These are phyloP conservation scores for Themeda triandra DNA, from an alignment of 176 grass and related monocot species.

Conservation along the genomic window DNA sequence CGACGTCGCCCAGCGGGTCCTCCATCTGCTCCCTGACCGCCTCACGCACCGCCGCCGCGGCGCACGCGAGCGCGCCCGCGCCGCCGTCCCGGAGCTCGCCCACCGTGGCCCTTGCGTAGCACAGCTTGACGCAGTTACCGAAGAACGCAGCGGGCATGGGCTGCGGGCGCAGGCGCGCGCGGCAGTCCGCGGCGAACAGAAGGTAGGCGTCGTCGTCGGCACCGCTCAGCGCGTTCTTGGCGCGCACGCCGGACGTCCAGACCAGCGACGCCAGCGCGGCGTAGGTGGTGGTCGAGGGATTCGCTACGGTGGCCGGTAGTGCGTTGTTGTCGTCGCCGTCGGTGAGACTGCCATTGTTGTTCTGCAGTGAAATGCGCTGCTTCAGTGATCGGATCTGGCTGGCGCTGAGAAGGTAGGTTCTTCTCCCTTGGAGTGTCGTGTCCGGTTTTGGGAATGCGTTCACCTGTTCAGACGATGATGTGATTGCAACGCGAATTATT, in stretches of 20 bases:
- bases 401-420: slow-evolving; percentile 21
- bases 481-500: neutral
- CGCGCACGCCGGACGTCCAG: slow-evolving; percentile 33
- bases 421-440: neutral
- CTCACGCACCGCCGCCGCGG: neutral
- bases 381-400: slow-evolving; percentile 29
- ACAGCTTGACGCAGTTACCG: slow-evolving; percentile 30
- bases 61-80: neutral
- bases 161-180: slow-evolving; percentile 25
- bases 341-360: neutral
- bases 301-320: no score
- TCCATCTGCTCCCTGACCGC: slow-evolving; percentile 14
- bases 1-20: neutral
- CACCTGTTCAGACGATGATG: neutral
- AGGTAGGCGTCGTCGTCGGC: neutral
- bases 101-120: neutral
- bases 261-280: slow-evolving; percentile 19
- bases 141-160: slow-evolving; percentile 35
- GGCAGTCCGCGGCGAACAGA: slow-evolving; percentile 34
- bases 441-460: neutral
- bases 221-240: neutral
- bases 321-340: neutral
- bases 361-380: neutral
- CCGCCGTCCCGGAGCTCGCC: neutral
- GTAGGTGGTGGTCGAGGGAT: neutral